Base-by-base conservation (phyloP, 495 filamentous ascomycete species). In the Penicillium longicatenatum region DNA sequence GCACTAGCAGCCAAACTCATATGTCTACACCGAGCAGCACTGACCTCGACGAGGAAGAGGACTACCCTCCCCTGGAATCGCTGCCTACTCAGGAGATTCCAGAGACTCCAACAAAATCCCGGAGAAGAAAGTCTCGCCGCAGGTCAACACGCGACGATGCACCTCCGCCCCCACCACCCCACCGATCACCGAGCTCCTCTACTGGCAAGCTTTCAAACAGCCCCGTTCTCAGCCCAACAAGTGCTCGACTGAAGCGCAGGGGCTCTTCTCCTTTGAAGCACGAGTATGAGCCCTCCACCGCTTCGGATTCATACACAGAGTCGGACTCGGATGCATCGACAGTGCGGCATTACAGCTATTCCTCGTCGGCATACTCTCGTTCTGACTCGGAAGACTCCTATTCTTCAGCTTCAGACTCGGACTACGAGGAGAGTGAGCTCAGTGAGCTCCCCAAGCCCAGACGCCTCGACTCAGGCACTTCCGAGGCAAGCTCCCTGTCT, bases 211-310 rank as follows among this genome's bases (percentile, higher is more conserved):
- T 62, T 70, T 65, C 75, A 45, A 81, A 80, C 39, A 70, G 75
- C 33, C 83, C 83, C 33, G 75, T 83, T 5, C 75, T 83, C 16
- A 53, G 80, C 74, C 47, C 71, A 54, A 61, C 66, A 60, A 45
- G 65, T 67, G 58, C 61, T 22, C 77, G 74, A 24, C 69, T 81
- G 11, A 88, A 83, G 63, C 81, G 93, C 29, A 83, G 91, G 6
- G 89, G 86, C 24, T 98, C 95, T 5, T 98, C 95, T 9, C 95
- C 95, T 9, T 79, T 99, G 55, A 99, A 99, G 73, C 94, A 97
- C 64, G 92, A 99, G 75, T 99, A 97, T 64, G 89, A 91, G 61
- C 95, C 95, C 3, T 98, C 94, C 1, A 93, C 91, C 41, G 84
- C 84, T 50, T 89, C 89, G 2, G 80, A 83, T 26, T 55, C 53